A percentile compares a stretch with the other conserved stretches of the same genome.
These are phyloP conservation scores for Scutellaria galericulata DNA, from an alignment of 257 asterid genomes.

Conservation along the genomic window DNA sequence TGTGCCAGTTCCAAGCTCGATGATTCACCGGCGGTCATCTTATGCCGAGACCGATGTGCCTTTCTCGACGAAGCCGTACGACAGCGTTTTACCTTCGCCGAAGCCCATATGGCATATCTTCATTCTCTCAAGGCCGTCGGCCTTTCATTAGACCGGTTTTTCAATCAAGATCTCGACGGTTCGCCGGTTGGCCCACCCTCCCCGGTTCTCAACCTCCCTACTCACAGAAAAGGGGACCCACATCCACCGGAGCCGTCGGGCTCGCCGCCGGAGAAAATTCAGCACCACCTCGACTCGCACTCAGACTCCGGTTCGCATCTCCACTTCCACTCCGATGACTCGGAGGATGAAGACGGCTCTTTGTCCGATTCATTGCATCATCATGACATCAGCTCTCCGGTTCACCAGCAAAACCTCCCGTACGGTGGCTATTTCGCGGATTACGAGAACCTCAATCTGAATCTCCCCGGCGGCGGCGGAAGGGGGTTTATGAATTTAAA, in stretches of 20 bases:
- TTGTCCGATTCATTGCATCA: slow-evolving; percentile 61
- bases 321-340: slow-evolving; percentile 65
- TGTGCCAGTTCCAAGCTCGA: slow-evolving; percentile 84
- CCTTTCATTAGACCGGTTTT: slow-evolving; percentile 64
- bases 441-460: slow-evolving; percentile 46
- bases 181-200: slow-evolving; percentile 43
- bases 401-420: slow-evolving; percentile 35
- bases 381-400: slow-evolving; percentile 43
- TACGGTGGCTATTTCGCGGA: slow-evolving; percentile 50
- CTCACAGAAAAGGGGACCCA: slow-evolving; percentile 57
- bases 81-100: slow-evolving; percentile 82
- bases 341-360: slow-evolving; percentile 58
- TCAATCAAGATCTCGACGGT: slow-evolving; percentile 59
- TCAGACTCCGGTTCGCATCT: slow-evolving; percentile 90
- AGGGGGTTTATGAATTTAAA: slow-evolving; percentile 65
- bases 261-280: slow-evolving; percentile 44
- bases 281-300: slow-evolving; percentile 51
- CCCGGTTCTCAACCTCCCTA: slow-evolving; percentile 70
- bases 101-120: slow-evolving; percentile 75
- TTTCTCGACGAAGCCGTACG: slow-evolving; percentile 85
- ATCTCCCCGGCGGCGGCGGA: slow-evolving; percentile 41
- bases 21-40: slow-evolving; percentile 81
- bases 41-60: slow-evolving; percentile 85
- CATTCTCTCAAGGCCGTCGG: slow-evolving; percentile 77
- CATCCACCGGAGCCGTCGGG: slow-evolving; percentile 46